Evolutionary conservation across 805 yeast genomes (phyloP).

Genomic region (Candida parachauliodes): DNA sequence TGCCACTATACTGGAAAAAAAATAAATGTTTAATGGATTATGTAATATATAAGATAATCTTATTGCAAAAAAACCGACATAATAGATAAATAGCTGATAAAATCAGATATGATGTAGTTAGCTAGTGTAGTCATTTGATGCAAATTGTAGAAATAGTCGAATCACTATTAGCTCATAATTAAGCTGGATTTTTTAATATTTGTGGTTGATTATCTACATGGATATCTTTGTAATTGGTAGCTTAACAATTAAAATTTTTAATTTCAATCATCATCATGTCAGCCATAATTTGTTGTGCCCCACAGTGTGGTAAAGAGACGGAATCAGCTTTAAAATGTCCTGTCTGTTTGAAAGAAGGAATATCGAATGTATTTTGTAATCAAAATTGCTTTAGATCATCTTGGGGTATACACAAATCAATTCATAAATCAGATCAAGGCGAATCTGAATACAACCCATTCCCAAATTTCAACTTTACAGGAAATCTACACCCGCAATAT

Average conservation of each 20-base stretch:
- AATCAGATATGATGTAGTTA: too few species aligned
- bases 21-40: background rate
- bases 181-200: too few species aligned
- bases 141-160: too few species aligned
- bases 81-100: too few species aligned
- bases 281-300: constrained; percentile 56
- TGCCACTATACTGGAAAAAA: constrained; percentile 2
- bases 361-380: constrained; percentile 67
- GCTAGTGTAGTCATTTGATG: too few species aligned
- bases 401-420: constrained; percentile 70
- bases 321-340: constrained; percentile 82
- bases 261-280: constrained; percentile 9
- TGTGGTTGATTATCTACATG: too few species aligned
- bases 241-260: too few species aligned
- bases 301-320: constrained; percentile 83
- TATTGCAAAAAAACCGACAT: too few species aligned
- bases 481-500: constrained; percentile 70
- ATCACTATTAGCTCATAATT: too few species aligned
- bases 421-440: constrained; percentile 59
- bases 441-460: constrained; percentile 73
- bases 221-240: too few species aligned
- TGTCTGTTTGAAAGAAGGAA: constrained; percentile 72
- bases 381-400: constrained; percentile 76
- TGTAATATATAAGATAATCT: background rate
- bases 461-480: constrained; percentile 73